Percentiles rank a stretch among this genome's conserved stretches.
phyloP scores from a whole-genome alignment of 2,329 filamentous ascomycete species.

The Clonostachys byssicola region DNA sequence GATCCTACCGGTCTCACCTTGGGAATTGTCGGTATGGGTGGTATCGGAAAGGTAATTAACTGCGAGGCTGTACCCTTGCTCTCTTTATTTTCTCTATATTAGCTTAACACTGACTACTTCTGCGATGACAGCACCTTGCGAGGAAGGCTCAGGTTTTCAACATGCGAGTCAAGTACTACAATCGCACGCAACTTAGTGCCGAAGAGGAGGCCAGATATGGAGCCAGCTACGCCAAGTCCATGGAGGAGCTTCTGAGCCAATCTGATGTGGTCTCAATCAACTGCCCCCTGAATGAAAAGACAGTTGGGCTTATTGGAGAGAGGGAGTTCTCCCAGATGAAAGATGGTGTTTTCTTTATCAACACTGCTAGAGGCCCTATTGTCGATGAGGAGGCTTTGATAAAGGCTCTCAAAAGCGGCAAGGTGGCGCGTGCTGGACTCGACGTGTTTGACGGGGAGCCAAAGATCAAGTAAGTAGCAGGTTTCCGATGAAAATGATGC shows the following conservation, averaged over 20 bases:
- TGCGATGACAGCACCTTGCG: conserved; percentile 26
- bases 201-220: conserved; percentile 28
- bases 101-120: neutral
- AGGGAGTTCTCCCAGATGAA: conserved; percentile 67
- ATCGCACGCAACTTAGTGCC: conserved; percentile 23
- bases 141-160: conserved; percentile 32
- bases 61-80: neutral
- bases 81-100: too few species aligned
- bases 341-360: conserved; percentile 59
- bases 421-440: conserved; percentile 58
- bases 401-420: conserved; percentile 56
- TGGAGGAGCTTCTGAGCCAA: conserved; percentile 6
- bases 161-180: conserved; percentile 37
- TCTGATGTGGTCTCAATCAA: conserved; percentile 66
- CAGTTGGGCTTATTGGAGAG: conserved; percentile 45
- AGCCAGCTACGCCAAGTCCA: conserved; percentile 13
- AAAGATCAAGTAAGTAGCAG: neutral
- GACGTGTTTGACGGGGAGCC: conserved; percentile 73
- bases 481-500: too few species aligned
- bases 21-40: conserved; percentile 42
- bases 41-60: conserved; percentile 28
- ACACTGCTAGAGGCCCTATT: conserved; percentile 68
- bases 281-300: conserved; percentile 62
- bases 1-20: conserved; percentile 38
- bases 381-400: conserved; percentile 70